Conservation (phyloP, 2,329 filamentous ascomycete species). For the Akanthomyces muscarius region DNA sequence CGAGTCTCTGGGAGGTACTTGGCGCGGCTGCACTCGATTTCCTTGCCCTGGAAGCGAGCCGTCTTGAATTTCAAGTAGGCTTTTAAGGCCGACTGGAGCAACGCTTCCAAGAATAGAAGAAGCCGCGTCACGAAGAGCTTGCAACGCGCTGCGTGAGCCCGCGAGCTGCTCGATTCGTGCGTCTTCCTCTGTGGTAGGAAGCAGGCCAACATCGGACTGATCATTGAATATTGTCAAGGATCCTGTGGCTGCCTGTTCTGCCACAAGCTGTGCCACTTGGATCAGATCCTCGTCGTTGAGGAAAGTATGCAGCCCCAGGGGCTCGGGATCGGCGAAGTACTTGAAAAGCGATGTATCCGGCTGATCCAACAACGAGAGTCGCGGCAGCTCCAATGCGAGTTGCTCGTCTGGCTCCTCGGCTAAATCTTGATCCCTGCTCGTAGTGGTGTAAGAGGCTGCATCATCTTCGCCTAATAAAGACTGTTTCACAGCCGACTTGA, state of each 20-base stretch:
- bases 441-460: constrained; percentile 48
- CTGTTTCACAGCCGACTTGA: constrained; percentile 44
- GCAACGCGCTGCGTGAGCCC: constrained; percentile 45
- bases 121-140: constrained; percentile 42
- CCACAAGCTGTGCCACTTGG: constrained; percentile 65
- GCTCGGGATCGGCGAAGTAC: constrained; percentile 59
- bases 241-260: constrained; percentile 62
- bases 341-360: constrained; percentile 48
- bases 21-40: constrained; percentile 48
- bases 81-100: constrained; percentile 39
- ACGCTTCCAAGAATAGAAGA: constrained; percentile 41
- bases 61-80: constrained; percentile 55
- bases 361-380: constrained; percentile 44
- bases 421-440: constrained; percentile 46
- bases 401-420: constrained; percentile 45
- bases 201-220: constrained; percentile 20
- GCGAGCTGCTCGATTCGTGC: constrained; percentile 39
- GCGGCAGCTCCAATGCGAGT: constrained; percentile 46
- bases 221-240: constrained; percentile 34
- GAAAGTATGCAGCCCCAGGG: constrained; percentile 41
- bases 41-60: constrained; percentile 51
- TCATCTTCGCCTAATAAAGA: constrained; percentile 46
- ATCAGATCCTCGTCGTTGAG: constrained; percentile 58
- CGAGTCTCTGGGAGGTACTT: constrained; percentile 38
- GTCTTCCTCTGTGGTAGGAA: constrained; percentile 24